Evolutionary conservation across 768 basidiomycete species (phyloP).

Genomic region (Mycena venus): DNA sequence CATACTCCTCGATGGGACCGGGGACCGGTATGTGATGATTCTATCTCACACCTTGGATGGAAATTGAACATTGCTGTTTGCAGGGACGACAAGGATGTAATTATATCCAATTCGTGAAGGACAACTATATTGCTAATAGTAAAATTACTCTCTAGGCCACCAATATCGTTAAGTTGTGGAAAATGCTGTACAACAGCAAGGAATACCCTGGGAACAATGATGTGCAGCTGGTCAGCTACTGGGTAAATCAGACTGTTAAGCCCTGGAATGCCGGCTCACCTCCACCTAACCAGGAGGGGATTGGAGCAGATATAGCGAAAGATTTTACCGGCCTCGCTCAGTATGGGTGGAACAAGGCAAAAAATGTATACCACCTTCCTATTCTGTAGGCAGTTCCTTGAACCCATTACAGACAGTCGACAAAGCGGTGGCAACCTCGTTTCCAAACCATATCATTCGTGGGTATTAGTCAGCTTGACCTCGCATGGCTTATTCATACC

Average conservation of each 20-base stretch:
- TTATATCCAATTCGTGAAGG: neutral
- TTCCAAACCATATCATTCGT: constrained; percentile 1
- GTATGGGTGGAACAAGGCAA: constrained; percentile 1
- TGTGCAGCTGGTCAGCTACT: constrained; percentile 3
- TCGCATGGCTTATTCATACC: constrained; percentile 6
- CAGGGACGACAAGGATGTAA: constrained; percentile 15
- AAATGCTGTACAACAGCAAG: constrained; percentile 15
- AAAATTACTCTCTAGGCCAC: constrained; percentile 7
- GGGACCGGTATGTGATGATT: constrained; percentile 2
- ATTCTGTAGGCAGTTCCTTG: neutral
- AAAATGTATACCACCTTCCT: constrained; percentile 1
- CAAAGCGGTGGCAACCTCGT: constrained; percentile 11
- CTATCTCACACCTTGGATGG: neutral
- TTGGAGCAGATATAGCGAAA: constrained; percentile 13
- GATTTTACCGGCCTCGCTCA: neutral
- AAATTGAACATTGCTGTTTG: neutral
- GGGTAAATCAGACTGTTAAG: neutral
- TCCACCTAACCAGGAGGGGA: neutral
- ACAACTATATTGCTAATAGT: neutral
- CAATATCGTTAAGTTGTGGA: constrained; percentile 1
- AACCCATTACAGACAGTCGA: neutral
- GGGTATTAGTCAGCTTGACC: neutral
- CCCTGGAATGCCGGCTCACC: neutral
- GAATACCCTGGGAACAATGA: neutral
- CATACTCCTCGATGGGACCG: constrained; percentile 12